Evolutionary conservation across 2,329 filamentous ascomycete genomes (phyloP).

Genomic region (Phyllachora maydis): DNA sequence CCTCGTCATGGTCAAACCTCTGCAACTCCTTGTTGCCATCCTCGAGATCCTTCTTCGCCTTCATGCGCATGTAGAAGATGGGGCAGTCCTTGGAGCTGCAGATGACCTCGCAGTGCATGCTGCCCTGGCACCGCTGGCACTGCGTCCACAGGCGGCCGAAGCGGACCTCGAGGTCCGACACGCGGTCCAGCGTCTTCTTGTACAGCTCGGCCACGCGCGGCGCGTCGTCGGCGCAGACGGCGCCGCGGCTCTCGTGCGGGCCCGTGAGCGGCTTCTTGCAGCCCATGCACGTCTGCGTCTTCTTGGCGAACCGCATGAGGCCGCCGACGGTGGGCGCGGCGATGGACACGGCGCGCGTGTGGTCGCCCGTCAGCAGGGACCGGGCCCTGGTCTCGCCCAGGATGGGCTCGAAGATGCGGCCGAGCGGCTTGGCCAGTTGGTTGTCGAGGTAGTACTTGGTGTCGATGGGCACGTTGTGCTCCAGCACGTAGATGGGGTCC

Average conservation of each 20-base stretch:
- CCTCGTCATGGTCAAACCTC: constrained; percentile 46
- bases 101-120: constrained; percentile 96
- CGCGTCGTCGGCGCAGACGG: constrained; percentile 72
- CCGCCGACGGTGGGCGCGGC: constrained; percentile 82
- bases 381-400: constrained; percentile 81
- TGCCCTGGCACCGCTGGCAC: constrained; percentile 92
- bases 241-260: constrained; percentile 61
- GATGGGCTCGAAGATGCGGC: constrained; percentile 94
- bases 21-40: constrained; percentile 79
- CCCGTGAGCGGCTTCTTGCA: constrained; percentile 89
- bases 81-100: constrained; percentile 92
- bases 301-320: constrained; percentile 96
- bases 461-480: constrained; percentile 95
- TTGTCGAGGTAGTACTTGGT: constrained; percentile 98
- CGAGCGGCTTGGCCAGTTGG: constrained; percentile 84
- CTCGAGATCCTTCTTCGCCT: constrained; percentile 97
- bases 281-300: constrained; percentile 94
- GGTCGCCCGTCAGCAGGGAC: constrained; percentile 72
- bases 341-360: constrained; percentile 86
- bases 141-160: constrained; percentile 95
- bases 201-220: constrained; percentile 83
- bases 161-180: constrained; percentile 78
- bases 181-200: constrained; percentile 71
- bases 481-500: constrained; percentile 89
- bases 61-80: constrained; percentile 99